phyloP scores from a whole-genome alignment of 2,329 filamentous ascomycete species.

The Ceratocystis destructans region DNA sequence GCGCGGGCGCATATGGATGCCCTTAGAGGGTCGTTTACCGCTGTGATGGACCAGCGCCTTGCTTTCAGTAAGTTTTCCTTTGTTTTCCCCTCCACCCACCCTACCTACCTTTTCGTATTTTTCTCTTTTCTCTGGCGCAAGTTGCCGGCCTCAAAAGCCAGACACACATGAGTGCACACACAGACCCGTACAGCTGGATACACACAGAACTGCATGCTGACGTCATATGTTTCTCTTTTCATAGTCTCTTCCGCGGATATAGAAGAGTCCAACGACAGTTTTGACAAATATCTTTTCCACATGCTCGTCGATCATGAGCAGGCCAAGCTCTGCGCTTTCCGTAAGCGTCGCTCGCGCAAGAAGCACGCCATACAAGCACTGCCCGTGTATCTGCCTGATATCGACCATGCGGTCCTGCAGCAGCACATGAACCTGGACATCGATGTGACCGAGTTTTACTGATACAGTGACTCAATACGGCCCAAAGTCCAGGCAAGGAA shows the following conservation, averaged over 20 bases:
- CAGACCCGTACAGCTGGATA: neutral
- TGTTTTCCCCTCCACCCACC: too few species aligned
- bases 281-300: constrained; percentile 1
- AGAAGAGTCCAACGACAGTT: constrained; percentile 8
- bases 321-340: constrained; percentile 12
- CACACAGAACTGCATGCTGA: constrained; percentile 3
- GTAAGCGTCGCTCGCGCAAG: constrained; percentile 17
- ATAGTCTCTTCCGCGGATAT: constrained; percentile 11
- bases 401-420: neutral
- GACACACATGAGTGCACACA: neutral
- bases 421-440: constrained; percentile 1
- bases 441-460: neutral
- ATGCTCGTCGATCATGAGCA: constrained; percentile 16
- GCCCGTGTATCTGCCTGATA: constrained; percentile 6
- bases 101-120: neutral
- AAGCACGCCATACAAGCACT: constrained; percentile 4
- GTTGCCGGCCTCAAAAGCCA: constrained; percentile 6
- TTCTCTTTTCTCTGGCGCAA: neutral
- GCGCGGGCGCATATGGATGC: constrained; percentile 4
- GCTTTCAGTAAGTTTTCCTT: constrained; percentile 8
- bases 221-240: neutral
- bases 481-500: neutral
- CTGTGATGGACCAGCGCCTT: constrained; percentile 5
- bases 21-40: neutral
- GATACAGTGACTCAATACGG: neutral